Base-by-base conservation (phyloP, 139 green algal genomes). In the Prasinococcaceae sp. region DNA sequence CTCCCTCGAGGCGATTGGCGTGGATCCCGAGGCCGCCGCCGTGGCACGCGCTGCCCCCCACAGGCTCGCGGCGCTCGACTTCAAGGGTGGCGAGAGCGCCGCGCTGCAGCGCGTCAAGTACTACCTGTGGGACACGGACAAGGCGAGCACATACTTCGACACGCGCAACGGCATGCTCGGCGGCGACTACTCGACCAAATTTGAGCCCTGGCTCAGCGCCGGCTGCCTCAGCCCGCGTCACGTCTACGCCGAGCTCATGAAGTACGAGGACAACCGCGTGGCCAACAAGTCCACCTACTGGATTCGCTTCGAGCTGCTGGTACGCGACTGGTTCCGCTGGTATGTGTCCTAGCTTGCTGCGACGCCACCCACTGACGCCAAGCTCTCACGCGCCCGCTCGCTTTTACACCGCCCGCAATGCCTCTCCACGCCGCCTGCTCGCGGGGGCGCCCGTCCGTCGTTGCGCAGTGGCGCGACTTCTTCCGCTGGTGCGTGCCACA, bases 221-320 rank as follows among this genome's bases (percentile, higher is more conserved):
- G 90, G 90, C 41, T 94, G 81, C 80, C 36, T 98, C 17, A 93
- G 81, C 5, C 79, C 88, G 1, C 78, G 88, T 10, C 44, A 56
- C 22, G 66, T 88, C 0, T 70, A 80, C 56, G 58, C 65, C 39
- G 79, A 83, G 47, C 75, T 94, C 46, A 76, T 81, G 35, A 66
- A 74, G 30, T 97, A 94, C 63, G 85, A 97, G 72, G 47, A 41
- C 6, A 51, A 88, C 57, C 70, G 72, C 12, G 58, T 63, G 28
- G 70, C 67, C 26, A 97, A 94, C 78, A 92, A 95, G 57, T 83
- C 63, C 25, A 97, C 88, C 12, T 94, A 94, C 69, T 94, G 86
- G 86, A 3, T 57, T 22, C 44, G 79, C 10, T 96, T 95, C 65
- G 88, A 97, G 71, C 73, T 97, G 5, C 81, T 84, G 0, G 94